Conservation (phyloP, 164 flowering plant species). For the Akebia trifoliata region DNA sequence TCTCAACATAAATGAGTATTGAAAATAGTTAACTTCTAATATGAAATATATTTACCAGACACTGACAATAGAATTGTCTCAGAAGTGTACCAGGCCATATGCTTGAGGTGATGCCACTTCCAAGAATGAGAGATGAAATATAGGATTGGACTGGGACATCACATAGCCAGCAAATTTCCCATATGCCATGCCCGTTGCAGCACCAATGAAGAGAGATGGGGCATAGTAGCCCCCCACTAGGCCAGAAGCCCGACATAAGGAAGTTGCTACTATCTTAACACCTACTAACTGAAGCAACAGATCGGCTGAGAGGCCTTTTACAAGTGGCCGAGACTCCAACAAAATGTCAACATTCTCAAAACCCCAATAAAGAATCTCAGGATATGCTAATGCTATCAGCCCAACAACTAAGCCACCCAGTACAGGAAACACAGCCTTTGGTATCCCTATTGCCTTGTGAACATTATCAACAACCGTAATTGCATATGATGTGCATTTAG, state of each 20-base stretch:
- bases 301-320: conserved; percentile 56
- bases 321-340: conserved; percentile 76
- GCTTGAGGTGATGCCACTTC: conserved; percentile 98
- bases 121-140: conserved; percentile 53
- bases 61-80: neutral
- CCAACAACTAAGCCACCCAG: conserved; percentile 76
- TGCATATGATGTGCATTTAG: conserved; percentile 63
- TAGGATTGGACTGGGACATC: conserved; percentile 47
- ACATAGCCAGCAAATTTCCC: conserved; percentile 57
- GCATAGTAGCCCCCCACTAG: conserved; percentile 97
- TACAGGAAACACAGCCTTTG: conserved; percentile 61
- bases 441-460: conserved; percentile 46
- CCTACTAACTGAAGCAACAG: conserved; percentile 76
- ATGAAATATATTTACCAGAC: neutral
- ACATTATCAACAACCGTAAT: conserved; percentile 33
- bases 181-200: conserved; percentile 95
- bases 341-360: conserved; percentile 86
- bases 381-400: conserved; percentile 76
- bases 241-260: conserved; percentile 84
- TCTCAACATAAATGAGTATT: neutral
- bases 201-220: conserved; percentile 92
- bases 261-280: conserved; percentile 72
- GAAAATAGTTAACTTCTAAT: neutral
- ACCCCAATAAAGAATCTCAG: conserved; percentile 95
- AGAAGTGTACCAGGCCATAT: conserved; percentile 73